A percentile compares a stretch with the other conserved stretches of the same genome.
Conservation (phyloP, 805 yeast species). For the Metschnikowia arizonensis region DNA sequence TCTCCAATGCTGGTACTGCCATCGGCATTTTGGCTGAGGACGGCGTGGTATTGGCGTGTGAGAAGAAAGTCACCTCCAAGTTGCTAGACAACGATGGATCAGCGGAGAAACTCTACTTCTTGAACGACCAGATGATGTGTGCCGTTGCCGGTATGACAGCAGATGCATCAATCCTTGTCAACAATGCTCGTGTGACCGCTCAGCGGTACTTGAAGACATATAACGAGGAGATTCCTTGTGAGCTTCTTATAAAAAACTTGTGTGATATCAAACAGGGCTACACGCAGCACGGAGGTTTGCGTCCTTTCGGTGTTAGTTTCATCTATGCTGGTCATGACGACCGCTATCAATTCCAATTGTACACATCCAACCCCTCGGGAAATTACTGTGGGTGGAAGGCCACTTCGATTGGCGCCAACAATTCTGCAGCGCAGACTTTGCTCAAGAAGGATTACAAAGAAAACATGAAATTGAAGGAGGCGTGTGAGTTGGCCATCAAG, state of each 20-base stretch:
- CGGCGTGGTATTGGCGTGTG: slow-evolving; percentile 96
- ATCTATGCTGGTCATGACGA: slow-evolving; percentile 95
- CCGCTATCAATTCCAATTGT: slow-evolving; percentile 82
- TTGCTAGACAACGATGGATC: slow-evolving; percentile 89
- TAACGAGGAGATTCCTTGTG: slow-evolving; percentile 93
- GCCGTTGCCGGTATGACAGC: slow-evolving; percentile 99
- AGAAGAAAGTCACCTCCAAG: slow-evolving; percentile 89
- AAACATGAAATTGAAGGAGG: slow-evolving; percentile 67
- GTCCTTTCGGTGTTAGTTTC: slow-evolving; percentile 97
- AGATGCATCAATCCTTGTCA: slow-evolving; percentile 88
- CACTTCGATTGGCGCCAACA: slow-evolving; percentile 93
- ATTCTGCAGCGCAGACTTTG: slow-evolving; percentile 91
- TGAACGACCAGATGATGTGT: slow-evolving; percentile 76
- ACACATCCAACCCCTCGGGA: slow-evolving; percentile 95
- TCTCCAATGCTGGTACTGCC: slow-evolving; percentile 79
- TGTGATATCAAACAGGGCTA: slow-evolving; percentile 97
- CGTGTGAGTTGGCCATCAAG: slow-evolving; percentile 82
- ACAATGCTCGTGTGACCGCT: slow-evolving; percentile 79
- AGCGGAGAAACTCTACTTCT: slow-evolving; percentile 85
- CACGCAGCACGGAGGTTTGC: slow-evolving; percentile 96
- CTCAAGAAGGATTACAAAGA: slow-evolving; percentile 93
- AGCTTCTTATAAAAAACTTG: slow-evolving; percentile 76
- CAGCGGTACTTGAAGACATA: slow-evolving; percentile 83
- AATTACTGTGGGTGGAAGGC: slow-evolving; percentile 99
- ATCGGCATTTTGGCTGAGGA: slow-evolving; percentile 71